Evolutionary conservation across 148 eudicot genomes (phyloP).

Genomic region (Amaranthus hypochondriacus): DNA sequence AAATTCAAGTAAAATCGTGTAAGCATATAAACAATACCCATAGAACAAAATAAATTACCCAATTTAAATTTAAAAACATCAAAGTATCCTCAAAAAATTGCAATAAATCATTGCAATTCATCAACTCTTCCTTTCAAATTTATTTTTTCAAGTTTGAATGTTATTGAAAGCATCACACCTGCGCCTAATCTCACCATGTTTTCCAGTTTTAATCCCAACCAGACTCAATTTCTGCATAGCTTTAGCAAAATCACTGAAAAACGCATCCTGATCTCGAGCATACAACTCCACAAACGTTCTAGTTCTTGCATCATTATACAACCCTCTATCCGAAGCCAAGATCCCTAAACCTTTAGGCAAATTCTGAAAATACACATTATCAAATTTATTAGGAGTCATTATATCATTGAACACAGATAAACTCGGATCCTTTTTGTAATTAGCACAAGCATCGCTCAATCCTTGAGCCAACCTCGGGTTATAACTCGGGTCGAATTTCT

Average conservation of each 20-base stretch:
- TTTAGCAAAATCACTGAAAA: constrained; percentile 47
- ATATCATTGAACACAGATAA: constrained; percentile 47
- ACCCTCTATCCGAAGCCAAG: constrained; percentile 37
- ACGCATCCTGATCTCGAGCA: constrained; percentile 40
- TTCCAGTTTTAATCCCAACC: constrained; percentile 55
- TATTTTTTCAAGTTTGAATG: not conserved
- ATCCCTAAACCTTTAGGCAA: constrained; percentile 37
- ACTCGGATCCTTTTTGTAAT: constrained; percentile 27
- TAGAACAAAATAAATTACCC: no score
- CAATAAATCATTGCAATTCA: not conserved
- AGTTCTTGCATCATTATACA: constrained; percentile 30
- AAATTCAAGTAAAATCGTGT: no score
- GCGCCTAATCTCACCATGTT: constrained; percentile 63
- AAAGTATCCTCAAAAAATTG: not conserved
- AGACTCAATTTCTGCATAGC: constrained; percentile 80
- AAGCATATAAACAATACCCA: no score
- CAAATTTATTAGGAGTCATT: constrained; percentile 46
- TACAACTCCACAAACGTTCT: constrained; percentile 42
- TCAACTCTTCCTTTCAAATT: not conserved
- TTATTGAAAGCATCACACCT: constrained; percentile 74
- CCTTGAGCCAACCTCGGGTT: constrained; percentile 40
- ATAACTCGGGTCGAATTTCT: constrained; percentile 29
- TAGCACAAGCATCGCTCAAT: constrained; percentile 27
- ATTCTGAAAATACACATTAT: constrained; percentile 39
- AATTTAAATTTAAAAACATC: not conserved